These are phyloP conservation scores for Holtermannia corniformis DNA, from an alignment of 768 basidiomycete species.

Conservation along the genomic window DNA sequence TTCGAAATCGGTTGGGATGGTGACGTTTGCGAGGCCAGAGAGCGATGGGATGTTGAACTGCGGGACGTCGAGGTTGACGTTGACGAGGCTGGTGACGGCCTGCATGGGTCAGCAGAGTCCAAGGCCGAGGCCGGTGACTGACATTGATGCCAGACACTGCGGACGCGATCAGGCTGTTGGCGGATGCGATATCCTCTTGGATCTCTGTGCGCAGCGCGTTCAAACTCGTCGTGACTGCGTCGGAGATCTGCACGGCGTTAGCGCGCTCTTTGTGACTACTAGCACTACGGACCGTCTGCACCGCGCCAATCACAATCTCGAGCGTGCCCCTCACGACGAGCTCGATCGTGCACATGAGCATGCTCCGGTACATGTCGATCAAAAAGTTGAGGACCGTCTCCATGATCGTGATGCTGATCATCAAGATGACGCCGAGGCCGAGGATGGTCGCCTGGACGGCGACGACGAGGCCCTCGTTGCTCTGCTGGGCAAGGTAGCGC, in stretches of 20 bases:
- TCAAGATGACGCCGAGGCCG: constrained; percentile 62
- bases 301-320: constrained; percentile 67
- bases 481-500: constrained; percentile 72
- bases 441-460: constrained; percentile 70
- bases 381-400: constrained; percentile 85
- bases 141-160: constrained; percentile 63
- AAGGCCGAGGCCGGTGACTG: constrained; percentile 7
- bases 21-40: constrained; percentile 62
- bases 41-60: constrained; percentile 68
- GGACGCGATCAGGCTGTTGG: constrained; percentile 59
- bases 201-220: constrained; percentile 58
- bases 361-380: constrained; percentile 82
- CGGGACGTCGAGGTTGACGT: constrained; percentile 54
- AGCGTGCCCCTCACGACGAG: constrained; percentile 74
- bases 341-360: constrained; percentile 88
- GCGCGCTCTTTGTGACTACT: background rate
- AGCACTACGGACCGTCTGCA: constrained; percentile 62
- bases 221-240: constrained; percentile 55
- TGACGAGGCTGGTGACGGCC: constrained; percentile 52
- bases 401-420: constrained; percentile 61
- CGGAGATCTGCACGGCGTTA: constrained; percentile 56
- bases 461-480: constrained; percentile 67
- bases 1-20: constrained; percentile 67
- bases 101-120: constrained; percentile 12
- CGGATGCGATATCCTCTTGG: constrained; percentile 57